Evolutionary conservation across 805 yeast species (phyloP).

Genomic region (Wickerhamomyces silvicola): DNA sequence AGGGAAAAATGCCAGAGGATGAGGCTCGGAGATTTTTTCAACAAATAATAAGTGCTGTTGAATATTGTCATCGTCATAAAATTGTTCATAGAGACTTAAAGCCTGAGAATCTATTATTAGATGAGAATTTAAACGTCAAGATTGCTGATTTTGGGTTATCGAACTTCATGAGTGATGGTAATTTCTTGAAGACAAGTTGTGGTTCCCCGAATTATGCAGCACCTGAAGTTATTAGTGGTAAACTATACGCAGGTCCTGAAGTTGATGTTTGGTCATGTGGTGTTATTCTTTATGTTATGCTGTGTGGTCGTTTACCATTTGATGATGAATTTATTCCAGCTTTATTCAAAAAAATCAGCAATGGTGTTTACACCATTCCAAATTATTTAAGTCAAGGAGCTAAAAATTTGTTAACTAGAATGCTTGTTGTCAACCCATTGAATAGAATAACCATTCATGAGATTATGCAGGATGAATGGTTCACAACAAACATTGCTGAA

Average conservation of each 20-base stretch:
- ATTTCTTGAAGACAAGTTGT: conserved; percentile 88
- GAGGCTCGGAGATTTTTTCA: conserved; percentile 93
- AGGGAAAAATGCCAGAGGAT: conserved; percentile 86
- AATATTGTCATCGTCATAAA: conserved; percentile 92
- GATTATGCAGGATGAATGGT: conserved; percentile 93
- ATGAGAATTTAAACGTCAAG: conserved; percentile 85
- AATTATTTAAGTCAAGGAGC: conserved; percentile 84
- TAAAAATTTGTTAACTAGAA: conserved; percentile 69
- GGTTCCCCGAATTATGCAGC: conserved; percentile 98
- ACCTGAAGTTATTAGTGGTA: conserved; percentile 93
- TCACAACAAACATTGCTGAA: conserved; percentile 71
- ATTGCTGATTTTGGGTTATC: conserved; percentile 95
- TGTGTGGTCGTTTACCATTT: conserved; percentile 91
- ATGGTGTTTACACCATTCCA: conserved; percentile 90
- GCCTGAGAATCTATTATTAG: no score
- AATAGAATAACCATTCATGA: conserved; percentile 90
- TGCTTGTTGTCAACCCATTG: conserved; percentile 92
- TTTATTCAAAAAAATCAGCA: conserved; percentile 82
- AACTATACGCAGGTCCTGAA: conserved; percentile 95
- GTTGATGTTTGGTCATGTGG: conserved; percentile 99
- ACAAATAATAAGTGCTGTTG: conserved; percentile 94
- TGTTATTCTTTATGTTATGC: conserved; percentile 89
- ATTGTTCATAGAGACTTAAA: conserved; percentile 96
- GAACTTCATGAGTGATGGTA: conserved; percentile 96
- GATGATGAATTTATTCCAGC: conserved; percentile 97